Evolutionary conservation across 129 eudicot species (phyloP), one percentile per base, ranked within the genome.

Genomic region (Centaurea solstitialis): DNA sequence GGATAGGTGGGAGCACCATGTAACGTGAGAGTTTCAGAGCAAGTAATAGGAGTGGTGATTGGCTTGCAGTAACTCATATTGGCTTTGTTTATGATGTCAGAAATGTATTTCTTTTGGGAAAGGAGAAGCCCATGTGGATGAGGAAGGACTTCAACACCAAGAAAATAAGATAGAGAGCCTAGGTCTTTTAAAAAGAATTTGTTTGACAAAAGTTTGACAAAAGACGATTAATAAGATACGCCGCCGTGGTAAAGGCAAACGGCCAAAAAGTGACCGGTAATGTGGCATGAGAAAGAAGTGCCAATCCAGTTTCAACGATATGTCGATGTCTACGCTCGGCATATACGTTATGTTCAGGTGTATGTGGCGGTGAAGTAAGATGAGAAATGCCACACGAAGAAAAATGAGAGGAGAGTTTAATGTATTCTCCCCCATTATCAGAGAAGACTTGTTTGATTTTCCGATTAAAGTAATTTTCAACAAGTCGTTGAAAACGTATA

Each of bases 1-100:
- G 70, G 70, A 65, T 65, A 17, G 30, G 35, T 24, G 35, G 70
- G 70, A 65, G 70, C 70, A 65, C 70, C 70, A 65, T 62, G 26
- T 62, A 62, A n/a, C 0, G 28, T 62, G 22, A 62, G 68, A 6
- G 23, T 62, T 62, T 62, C 68, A 62, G 28, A n/a, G 70, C 70
- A 65, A 23, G 70, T 65, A 65, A 65, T 65, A 4, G 70, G 70
- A 24, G 70, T 65, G 70, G 70, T 22, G 23, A 65, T 23, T 9
- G 70, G 37, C 15, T 13, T 6, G 13, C 70, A 65, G 37, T 22
- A 37, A 65, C 70, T 22, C 70, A 65, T 65, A n/a, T 62, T n/a
- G 18, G 68, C 68, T 20, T 62, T 62, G 18, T 62, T 4, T 17
- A 62, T 20, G 18, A 62, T 62, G 9, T 62, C 68, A 62, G 22